Conservation (phyloP, 1,284 basidiomycete species). For the Marasmius oreades region DNA sequence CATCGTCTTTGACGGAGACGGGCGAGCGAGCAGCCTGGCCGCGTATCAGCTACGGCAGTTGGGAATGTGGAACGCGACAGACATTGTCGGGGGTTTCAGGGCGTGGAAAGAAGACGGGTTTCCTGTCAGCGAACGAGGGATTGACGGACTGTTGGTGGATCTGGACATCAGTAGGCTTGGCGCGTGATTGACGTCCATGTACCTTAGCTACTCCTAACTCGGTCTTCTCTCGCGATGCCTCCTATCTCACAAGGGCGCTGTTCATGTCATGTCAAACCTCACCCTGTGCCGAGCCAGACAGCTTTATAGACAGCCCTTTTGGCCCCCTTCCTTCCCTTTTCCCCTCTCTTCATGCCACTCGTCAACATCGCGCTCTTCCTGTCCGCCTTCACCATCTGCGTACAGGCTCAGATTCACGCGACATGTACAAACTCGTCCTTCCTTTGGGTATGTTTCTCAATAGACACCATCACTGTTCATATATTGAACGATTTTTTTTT, state of each 20-base stretch:
- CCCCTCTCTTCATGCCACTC: not conserved
- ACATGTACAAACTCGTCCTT: not conserved
- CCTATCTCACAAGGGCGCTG: not conserved
- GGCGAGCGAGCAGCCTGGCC: constrained; percentile 66
- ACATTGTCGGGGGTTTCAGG: constrained; percentile 67
- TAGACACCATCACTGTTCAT: not conserved
- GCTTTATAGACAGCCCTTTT: not conserved
- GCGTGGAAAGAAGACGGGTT: constrained; percentile 67
- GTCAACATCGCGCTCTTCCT: not conserved
- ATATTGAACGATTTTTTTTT: not conserved
- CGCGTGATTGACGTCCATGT: too few species aligned
- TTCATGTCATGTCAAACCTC: not conserved
- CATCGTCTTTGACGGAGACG: constrained; percentile 70
- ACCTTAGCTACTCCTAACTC: too few species aligned
- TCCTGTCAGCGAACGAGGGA: constrained; percentile 29
- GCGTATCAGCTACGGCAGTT: constrained; percentile 62
- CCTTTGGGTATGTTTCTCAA: not conserved
- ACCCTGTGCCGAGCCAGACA: not conserved
- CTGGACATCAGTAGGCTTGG: too few species aligned
- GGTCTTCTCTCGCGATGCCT: too few species aligned
- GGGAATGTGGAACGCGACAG: constrained; percentile 68
- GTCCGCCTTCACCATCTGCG: not conserved
- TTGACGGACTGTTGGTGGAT: not conserved
- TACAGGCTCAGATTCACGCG: not conserved
- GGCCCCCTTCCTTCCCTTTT: not conserved